Conservation (phyloP, 495 filamentous ascomycete genomes). For the Aspergillus ostianus region DNA sequence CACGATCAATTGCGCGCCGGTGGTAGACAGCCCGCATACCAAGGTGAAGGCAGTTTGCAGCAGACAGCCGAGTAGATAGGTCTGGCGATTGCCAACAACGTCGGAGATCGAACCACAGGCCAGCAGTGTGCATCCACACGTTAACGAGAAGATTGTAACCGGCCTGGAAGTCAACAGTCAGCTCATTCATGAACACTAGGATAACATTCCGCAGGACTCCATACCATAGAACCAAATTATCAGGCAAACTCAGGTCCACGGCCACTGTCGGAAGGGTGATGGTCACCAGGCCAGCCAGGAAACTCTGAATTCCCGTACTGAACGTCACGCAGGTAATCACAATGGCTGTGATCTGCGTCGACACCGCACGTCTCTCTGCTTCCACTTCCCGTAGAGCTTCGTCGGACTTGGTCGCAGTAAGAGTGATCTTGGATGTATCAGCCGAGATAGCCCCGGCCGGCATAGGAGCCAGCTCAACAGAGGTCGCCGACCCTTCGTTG, state of each 20-base stretch:
- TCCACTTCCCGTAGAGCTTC: background rate
- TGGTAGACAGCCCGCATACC: slow-evolving; percentile 42
- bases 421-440: background rate
- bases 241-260: background rate
- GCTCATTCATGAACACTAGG: background rate
- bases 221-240: background rate
- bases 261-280: background rate
- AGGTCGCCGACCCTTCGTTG: background rate
- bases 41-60: slow-evolving; percentile 43
- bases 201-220: background rate
- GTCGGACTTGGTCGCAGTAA: background rate
- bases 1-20: slow-evolving; percentile 46
- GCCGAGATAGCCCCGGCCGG: background rate
- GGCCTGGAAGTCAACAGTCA: slow-evolving; percentile 27
- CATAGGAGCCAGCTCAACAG: background rate
- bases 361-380: background rate
- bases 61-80: slow-evolving; percentile 45
- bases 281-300: background rate
- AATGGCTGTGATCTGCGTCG: background rate
- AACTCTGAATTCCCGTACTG: background rate
- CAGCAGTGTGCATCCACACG: slow-evolving; percentile 45
- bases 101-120: slow-evolving; percentile 52
- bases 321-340: background rate
- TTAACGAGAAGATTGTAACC: slow-evolving; percentile 42
- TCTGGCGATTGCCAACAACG: slow-evolving; percentile 44